Base-by-base conservation (phyloP, 495 filamentous ascomycete genomes). In the Parachaetomium inaequale region DNA sequence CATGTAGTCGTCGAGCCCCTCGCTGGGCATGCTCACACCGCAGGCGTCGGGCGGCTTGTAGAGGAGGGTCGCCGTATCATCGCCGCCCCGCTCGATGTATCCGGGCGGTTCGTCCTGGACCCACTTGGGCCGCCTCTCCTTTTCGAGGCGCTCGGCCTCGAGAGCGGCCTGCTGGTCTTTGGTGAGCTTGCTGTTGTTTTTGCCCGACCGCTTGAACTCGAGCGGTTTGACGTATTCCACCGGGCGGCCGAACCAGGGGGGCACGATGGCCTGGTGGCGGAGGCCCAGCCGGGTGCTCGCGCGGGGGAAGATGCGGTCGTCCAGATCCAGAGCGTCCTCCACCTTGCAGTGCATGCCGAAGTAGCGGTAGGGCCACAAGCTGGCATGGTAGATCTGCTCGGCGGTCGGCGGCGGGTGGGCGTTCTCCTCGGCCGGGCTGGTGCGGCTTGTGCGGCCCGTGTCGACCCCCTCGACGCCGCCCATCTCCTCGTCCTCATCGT, bases 281-380 rank as follows among this genome's bases (percentile, higher is more conserved):
- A 93, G 89, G 12, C 95, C 95, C 31, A 98, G 75, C 11, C 95
- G 88, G 59, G 94, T 98, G 68, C 91, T 94, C 25, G 94, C 94
- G 59, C 95, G 88, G 21, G 94, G 94, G 66, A 97, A 98, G 62
- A 98, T 98, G 52, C 95, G 89, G 74, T 99, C 94, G 68, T 99
- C 95, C 70, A 96, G 95, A 70, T 99, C 95, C 17, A 99, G 77
- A 4, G 91, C 94, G 79, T 99, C 94, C 76, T 99, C 94, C 12
- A 95, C 89, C 59, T 91, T 87, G 74, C 94, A 97, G 75, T 99
- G 95, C 60, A 96, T 92, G 2, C 94, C 94, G 17, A 98, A 77
- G 70, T 99, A 99, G 58, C 94, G 86, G 74, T 94, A 97, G 19
- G 93, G 94, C 94, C 94, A 99, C 75, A 96, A 83, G 66, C 88